Conservation (phyloP, 805 yeast genomes). For the Myxozyma mucilagina region DNA sequence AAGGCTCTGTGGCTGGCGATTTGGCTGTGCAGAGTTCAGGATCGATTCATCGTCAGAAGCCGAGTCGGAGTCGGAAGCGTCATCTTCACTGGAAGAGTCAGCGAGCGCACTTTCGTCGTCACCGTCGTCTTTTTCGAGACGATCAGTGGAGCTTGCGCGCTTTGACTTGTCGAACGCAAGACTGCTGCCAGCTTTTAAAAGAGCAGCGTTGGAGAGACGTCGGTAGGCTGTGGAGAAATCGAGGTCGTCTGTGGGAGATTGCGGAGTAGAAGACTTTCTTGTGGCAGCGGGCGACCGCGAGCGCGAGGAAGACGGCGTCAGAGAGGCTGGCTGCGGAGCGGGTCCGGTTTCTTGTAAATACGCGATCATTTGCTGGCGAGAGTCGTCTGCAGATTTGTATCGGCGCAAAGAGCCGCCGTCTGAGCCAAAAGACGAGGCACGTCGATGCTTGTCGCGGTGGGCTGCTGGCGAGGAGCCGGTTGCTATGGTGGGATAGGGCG, state of each 20-base stretch:
- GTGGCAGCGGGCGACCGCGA: slow-evolving; percentile 17
- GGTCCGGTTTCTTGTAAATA: slow-evolving; percentile 15
- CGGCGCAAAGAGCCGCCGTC: slow-evolving; percentile 23
- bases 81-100: slow-evolving; percentile 32
- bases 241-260: slow-evolving; percentile 9
- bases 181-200: slow-evolving; percentile 33
- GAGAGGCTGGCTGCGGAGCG: slow-evolving; percentile 6
- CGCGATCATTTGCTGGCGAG: neutral
- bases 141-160: slow-evolving; percentile 24
- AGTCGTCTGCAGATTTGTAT: slow-evolving; percentile 27
- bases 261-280: slow-evolving; percentile 5
- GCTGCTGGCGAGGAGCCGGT: neutral
- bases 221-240: slow-evolving; percentile 32
- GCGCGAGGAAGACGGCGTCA: slow-evolving; percentile 6
- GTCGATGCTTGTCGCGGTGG: slow-evolving; percentile 10
- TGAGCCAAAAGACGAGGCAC: slow-evolving; percentile 21
- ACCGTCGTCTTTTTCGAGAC: slow-evolving; percentile 31
- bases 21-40: neutral
- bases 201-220: slow-evolving; percentile 31
- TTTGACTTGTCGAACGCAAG: slow-evolving; percentile 25
- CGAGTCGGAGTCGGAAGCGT: slow-evolving; percentile 31
- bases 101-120: slow-evolving; percentile 35
- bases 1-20: slow-evolving; percentile 31
- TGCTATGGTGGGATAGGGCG: slow-evolving; percentile 19
- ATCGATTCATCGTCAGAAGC: slow-evolving; percentile 25